Conservation (phyloP, 306 rosid species). For the Trifolium fragiferum region DNA sequence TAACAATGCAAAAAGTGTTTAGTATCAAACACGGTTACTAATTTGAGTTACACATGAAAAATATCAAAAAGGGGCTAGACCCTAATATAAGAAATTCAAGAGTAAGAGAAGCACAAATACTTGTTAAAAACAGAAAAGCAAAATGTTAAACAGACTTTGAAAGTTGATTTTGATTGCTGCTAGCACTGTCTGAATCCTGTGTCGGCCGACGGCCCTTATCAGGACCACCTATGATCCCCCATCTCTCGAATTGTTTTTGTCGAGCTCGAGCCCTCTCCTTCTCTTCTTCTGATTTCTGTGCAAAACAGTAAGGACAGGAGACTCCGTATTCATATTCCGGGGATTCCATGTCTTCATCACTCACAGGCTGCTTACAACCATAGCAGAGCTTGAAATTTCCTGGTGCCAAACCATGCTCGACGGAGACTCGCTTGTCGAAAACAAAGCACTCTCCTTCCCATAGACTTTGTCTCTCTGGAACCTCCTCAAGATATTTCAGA, state of each 20-base stretch:
- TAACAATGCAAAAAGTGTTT: neutral
- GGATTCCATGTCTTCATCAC: constrained; percentile 87
- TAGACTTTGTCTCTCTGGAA: constrained; percentile 75
- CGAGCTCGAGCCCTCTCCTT: constrained; percentile 96
- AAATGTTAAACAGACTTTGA: constrained; percentile 56
- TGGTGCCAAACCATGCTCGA: constrained; percentile 82
- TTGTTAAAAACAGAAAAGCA: constrained; percentile 28
- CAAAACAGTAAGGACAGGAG: constrained; percentile 78
- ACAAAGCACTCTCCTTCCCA: constrained; percentile 99
- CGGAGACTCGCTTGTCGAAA: constrained; percentile 92
- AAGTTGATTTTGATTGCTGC: constrained; percentile 46
- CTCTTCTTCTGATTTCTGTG: constrained; percentile 78
- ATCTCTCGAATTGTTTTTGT: constrained; percentile 81
- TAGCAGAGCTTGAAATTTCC: constrained; percentile 95
- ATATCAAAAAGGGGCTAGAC: neutral
- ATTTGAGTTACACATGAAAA: neutral
- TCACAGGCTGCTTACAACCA: constrained; percentile 94
- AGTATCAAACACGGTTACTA: neutral
- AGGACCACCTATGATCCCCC: constrained; percentile 96
- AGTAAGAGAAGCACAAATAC: constrained; percentile 9
- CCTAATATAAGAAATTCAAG: neutral
- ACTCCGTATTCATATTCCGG: constrained; percentile 82
- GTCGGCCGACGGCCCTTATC: constrained; percentile 71
- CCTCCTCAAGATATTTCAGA: constrained; percentile 90
- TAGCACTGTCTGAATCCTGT: constrained; percentile 25